Evolutionary conservation across 2,329 filamentous ascomycete genomes (phyloP).

Genomic region (Phoma herbarum): DNA sequence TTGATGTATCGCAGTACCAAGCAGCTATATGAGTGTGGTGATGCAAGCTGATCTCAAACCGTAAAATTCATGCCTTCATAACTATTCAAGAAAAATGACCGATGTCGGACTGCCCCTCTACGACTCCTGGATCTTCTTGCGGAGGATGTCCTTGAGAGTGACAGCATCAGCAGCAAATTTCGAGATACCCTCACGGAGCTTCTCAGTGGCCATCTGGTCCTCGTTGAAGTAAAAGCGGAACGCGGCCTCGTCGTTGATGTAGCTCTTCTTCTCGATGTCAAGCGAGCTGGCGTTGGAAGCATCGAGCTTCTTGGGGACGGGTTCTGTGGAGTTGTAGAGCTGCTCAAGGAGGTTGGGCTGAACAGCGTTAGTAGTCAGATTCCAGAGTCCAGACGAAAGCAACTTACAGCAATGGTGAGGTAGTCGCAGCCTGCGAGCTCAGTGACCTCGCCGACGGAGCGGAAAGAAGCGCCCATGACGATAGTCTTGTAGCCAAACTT

Average conservation of each 20-base stretch:
- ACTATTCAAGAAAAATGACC: conserved; percentile 28
- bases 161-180: conserved; percentile 97
- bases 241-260: conserved; percentile 84
- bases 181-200: conserved; percentile 98
- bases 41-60: conserved; percentile 24
- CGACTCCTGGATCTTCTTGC: conserved; percentile 74
- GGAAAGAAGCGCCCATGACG: conserved; percentile 99
- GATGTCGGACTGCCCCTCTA: conserved; percentile 43
- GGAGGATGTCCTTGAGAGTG: conserved; percentile 91
- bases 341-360: conserved; percentile 94
- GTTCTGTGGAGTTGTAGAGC: conserved; percentile 81
- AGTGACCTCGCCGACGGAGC: conserved; percentile 94
- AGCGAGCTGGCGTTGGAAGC: conserved; percentile 70
- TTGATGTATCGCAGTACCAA: conserved; percentile 30
- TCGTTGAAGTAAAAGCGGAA: conserved; percentile 99
- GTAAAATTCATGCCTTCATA: conserved; percentile 36
- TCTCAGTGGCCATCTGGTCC: conserved; percentile 99
- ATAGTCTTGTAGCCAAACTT: conserved; percentile 99
- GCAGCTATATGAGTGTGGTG: conserved; percentile 21
- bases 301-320: conserved; percentile 93
- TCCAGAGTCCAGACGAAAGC: background rate
- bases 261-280: conserved; percentile 85
- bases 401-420: conserved; percentile 90
- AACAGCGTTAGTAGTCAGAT: conserved; percentile 24
- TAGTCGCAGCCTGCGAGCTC: conserved; percentile 99